phyloP scores from a whole-genome alignment of 2,329 filamentous ascomycete genomes.

The Fonsecaea pugnacius region DNA sequence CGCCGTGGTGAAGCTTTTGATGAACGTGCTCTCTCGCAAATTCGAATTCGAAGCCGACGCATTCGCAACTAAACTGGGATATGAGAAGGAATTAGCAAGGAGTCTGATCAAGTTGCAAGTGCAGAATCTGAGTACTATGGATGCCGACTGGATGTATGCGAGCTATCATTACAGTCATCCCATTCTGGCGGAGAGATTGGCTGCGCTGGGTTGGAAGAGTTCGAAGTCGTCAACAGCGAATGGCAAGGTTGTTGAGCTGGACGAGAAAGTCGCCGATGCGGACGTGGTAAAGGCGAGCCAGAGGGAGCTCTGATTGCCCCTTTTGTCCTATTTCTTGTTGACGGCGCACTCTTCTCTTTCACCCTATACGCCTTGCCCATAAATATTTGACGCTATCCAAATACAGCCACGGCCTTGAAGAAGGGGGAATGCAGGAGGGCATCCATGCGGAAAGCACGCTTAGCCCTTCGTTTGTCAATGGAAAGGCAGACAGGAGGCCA shows the following conservation, averaged over 20 bases:
- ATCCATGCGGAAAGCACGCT: background rate
- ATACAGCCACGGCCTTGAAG: background rate
- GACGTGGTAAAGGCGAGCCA: constrained; percentile 72
- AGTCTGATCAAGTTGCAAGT: constrained; percentile 97
- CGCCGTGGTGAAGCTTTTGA: constrained; percentile 87
- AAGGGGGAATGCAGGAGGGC: background rate
- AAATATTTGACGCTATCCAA: background rate
- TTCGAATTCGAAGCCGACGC: constrained; percentile 95
- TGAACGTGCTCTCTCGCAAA: constrained; percentile 92
- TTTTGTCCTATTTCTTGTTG: background rate
- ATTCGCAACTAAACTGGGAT: constrained; percentile 85
- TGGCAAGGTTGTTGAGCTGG: constrained; percentile 53
- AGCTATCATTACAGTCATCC: constrained; percentile 99
- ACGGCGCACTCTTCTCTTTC: background rate
- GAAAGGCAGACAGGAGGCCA: background rate
- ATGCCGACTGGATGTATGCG: constrained; percentile 97
- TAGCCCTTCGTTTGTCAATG: background rate
- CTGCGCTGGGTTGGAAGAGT: constrained; percentile 85
- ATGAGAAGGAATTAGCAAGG: constrained; percentile 77
- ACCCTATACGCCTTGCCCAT: background rate
- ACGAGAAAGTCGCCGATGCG: constrained; percentile 52
- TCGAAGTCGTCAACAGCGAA: constrained; percentile 51
- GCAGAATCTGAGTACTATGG: constrained; percentile 97
- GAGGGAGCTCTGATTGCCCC: constrained; percentile 65
- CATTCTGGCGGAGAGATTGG: constrained; percentile 89